Percentiles rank a stretch among this genome's conserved stretches.
phyloP scores from a whole-genome alignment of 164 flowering plant species.

The Protea cynaroides region DNA sequence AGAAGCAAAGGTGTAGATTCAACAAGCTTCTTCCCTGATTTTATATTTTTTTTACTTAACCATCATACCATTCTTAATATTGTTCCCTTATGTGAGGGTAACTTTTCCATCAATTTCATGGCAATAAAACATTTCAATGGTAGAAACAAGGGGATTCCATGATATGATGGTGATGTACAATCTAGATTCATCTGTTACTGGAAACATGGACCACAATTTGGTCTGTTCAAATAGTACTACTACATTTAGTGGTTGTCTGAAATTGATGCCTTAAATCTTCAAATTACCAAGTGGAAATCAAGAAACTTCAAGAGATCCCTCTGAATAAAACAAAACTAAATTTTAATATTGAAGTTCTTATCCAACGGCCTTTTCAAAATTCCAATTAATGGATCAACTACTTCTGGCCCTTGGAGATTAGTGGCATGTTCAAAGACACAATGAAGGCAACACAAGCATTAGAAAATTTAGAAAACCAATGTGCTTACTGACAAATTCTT shows the following conservation, averaged over 20 bases:
- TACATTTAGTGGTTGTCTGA: not conserved
- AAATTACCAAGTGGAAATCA: not conserved
- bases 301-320: not conserved
- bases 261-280: not conserved
- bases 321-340: not conserved
- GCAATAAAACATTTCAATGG: too few species aligned
- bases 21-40: too few species aligned
- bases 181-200: not conserved
- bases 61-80: too few species aligned
- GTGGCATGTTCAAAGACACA: not conserved
- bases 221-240: not conserved
- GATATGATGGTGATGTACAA: not conserved
- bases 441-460: not conserved
- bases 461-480: too few species aligned
- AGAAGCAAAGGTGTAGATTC: too few species aligned
- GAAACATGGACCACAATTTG: not conserved
- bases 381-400: not conserved
- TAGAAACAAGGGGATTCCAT: not conserved
- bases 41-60: too few species aligned
- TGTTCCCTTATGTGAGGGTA: too few species aligned
- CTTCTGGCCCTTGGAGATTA: not conserved
- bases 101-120: not conserved
- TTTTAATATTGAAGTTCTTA: not conserved
- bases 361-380: not conserved
- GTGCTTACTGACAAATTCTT: not conserved